Base-by-base conservation (phyloP, 1,284 basidiomycete genomes). In the Tylopilus sp. region DNA sequence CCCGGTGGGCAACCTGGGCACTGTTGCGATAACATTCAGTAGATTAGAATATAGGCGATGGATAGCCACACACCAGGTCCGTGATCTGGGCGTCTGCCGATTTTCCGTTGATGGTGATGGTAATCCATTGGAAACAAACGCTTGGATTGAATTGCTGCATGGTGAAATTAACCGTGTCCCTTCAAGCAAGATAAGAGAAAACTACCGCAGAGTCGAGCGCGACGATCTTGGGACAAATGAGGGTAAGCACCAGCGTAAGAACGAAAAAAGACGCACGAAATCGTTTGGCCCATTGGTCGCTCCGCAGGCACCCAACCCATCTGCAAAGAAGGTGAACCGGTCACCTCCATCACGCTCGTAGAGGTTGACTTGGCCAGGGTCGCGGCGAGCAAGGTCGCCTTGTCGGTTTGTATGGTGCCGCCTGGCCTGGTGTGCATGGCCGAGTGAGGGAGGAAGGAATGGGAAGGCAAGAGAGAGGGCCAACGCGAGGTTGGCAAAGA, bases 91-190 rank as follows among this genome's bases (percentile, higher is more conserved):
- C 86, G 11, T 58, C 52, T 6, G 72, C 52, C 8, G 75, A 67
- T 65, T 77, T 78, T 51, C 81, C 82, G 47, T 72, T 67, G 65
- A 66, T 73, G 3, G 72, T 69, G 60, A 88, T 82, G 40, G 75
- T 74, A 60, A 88, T 79, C 40, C 51, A 57, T 65, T 79, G 67
- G 62, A 71, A 74, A 61, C 86, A 88, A 46, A 74, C 56, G n/a
- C 72, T 71, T 31, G 43, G 23, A 18, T 61, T 60, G 49, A 55
- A 79, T 68, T 73, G 68, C 76, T 79, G 47, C 34, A 21, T 41
- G 21, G 29, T 19, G 33, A 4, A 9, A 39, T 67, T 25, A 61
- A 46, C 26, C 8, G 6, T 16, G 25, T 29, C 15, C 10, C 43
- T 6, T 18, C 23, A 47, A 31, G 28, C 28, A 21, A 4, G 41